Base-by-base conservation (phyloP, 2,329 filamentous ascomycete genomes). In the Cladosporium velox region DNA sequence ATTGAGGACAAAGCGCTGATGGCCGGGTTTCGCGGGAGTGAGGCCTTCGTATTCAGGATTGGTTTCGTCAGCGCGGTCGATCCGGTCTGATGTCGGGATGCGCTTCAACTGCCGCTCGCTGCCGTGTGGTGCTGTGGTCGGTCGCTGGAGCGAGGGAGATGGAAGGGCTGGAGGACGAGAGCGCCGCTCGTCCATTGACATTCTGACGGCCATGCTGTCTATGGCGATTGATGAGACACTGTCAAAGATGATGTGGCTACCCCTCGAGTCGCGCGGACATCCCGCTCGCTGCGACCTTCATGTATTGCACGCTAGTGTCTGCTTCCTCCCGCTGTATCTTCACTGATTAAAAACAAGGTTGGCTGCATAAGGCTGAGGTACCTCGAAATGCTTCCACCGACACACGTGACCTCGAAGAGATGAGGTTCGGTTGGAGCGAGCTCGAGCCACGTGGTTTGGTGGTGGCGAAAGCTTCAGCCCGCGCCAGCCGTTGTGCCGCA, bases 1-100 rank as follows among this genome's bases (percentile, higher is more conserved):
- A 51, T 88, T 85, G 68, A 91, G 83, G 47, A 90, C 87, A 71
- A 89, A 84, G 71, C 83, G 83, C 73, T 86, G 85, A 70, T 86
- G 83, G 60, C 76, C 76, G 55, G 76, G 75, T 59, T 70, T 66
- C 24, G 57, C 64, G 44, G 58, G 54, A 44, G 49, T 47, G 7
- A 41, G 61, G 15, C 35, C 75, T 28, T 70, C 70, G 15, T 74
- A 73, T 72, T 44, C 78, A 72, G 61, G 34, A 24, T 32, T 57
- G 51, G 24, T 41, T 4, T 64, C 51, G 26, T 64, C 35, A 18
- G 24, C 26, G 26, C 57, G 57, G 14, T 32, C 52, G 21, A 58
- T 54, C 14, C 64, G 64, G 15, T 60, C 64, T 12, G 55, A 60
- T n/a, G 64, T 55, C 8, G 64, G 21, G 5, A 32, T 44, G 15